A percentile compares a stretch with the other conserved stretches of the same genome.
These are phyloP conservation scores for Exophiala mesophila DNA, from an alignment of 2,329 filamentous ascomycete genomes.

Conservation along the genomic window DNA sequence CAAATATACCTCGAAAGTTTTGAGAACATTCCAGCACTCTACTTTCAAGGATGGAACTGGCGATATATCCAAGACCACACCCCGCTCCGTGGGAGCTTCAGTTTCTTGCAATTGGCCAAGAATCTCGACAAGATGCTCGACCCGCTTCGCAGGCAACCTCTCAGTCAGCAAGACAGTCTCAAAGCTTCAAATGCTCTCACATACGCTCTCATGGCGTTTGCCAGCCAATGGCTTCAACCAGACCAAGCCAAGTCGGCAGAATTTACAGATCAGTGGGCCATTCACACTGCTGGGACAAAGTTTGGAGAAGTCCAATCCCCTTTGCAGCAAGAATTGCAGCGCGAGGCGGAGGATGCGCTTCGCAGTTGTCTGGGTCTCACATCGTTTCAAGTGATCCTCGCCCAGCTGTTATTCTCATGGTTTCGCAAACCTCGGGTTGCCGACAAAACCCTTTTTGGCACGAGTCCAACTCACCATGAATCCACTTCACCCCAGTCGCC, in stretches of 20 bases:
- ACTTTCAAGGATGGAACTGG: constrained; percentile 43
- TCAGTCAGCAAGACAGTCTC: constrained; percentile 35
- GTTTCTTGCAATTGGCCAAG: constrained; percentile 7
- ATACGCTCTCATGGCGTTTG: constrained; percentile 40
- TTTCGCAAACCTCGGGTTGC: constrained; percentile 3
- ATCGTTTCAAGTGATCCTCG: constrained; percentile 8
- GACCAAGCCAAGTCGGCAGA: background rate
- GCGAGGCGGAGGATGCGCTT: constrained; percentile 4
- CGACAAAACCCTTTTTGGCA: too few relatives aligned
- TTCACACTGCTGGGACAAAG: constrained; percentile 1
- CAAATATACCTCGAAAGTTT: constrained; percentile 44
- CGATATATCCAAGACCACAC: constrained; percentile 17
- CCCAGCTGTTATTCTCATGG: constrained; percentile 5
- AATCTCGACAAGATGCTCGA: constrained; percentile 8
- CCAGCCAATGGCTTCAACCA: constrained; percentile 36
- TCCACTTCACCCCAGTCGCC: constrained; percentile 4
- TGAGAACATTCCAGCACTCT: constrained; percentile 42
- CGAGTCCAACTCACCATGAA: constrained; percentile 4
- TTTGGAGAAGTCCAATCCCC: constrained; percentile 4
- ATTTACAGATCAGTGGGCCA: constrained; percentile 1
- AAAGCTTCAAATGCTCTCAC: constrained; percentile 38
- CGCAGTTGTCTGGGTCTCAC: constrained; percentile 1
- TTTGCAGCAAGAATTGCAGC: constrained; percentile 5
- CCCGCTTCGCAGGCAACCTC: constrained; percentile 9
- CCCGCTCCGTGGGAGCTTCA: constrained; percentile 5